phyloP scores from a whole-genome alignment of 2,329 filamentous ascomycete species.

The Monosporascus sp. region DNA sequence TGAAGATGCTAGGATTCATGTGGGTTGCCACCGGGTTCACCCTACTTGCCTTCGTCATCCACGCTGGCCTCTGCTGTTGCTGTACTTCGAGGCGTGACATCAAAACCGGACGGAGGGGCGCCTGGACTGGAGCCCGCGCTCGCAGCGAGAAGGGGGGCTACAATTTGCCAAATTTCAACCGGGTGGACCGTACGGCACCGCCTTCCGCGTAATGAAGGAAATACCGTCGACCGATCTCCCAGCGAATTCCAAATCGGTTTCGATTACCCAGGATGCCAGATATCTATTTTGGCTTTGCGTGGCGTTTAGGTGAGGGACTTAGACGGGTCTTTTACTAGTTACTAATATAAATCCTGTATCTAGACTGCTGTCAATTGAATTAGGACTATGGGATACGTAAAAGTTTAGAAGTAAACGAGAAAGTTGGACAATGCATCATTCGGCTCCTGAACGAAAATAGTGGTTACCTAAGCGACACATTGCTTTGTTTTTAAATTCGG shows the following conservation, averaged over 20 bases:
- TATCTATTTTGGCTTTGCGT: neutral
- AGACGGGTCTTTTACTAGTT: neutral
- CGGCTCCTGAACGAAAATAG: too few species aligned
- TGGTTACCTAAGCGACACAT: too few species aligned
- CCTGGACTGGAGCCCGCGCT: neutral
- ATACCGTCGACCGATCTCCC: neutral
- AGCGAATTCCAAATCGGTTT: neutral
- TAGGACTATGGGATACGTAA: neutral
- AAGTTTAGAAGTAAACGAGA: too few species aligned
- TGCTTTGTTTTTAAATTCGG: too few species aligned
- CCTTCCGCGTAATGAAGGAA: neutral
- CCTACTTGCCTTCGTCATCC: constrained; percentile 65
- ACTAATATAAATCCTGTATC: neutral
- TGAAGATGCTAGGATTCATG: constrained; percentile 79
- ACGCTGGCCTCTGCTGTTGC: constrained; percentile 74
- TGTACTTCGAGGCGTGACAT: constrained; percentile 55
- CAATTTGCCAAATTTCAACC: neutral
- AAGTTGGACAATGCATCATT: too few species aligned
- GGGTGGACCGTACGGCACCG: neutral
- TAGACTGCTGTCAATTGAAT: neutral
- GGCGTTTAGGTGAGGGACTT: neutral
- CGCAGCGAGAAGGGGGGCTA: neutral
- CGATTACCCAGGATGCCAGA: neutral
- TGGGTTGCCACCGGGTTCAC: constrained; percentile 71
- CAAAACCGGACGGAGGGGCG: constrained; percentile 29